Evolutionary conservation across 164 flowering plant genomes (phyloP).

Genomic region (Stephania japonica): DNA sequence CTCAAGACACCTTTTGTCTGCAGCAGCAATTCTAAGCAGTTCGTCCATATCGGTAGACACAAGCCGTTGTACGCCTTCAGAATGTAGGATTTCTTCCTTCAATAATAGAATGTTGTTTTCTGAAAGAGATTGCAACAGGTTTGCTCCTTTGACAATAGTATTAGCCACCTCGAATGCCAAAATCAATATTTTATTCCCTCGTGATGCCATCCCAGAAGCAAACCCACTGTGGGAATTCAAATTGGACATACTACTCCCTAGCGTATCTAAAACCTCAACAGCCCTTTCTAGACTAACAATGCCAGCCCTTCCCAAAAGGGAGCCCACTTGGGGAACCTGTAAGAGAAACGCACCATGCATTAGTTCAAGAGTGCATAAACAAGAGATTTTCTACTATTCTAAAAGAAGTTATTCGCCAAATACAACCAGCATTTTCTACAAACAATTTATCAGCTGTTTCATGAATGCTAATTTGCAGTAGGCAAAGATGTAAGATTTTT

Average conservation of each 20-base stretch:
- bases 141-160: constrained; percentile 41
- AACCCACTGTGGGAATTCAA: constrained; percentile 55
- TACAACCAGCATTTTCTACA: not conserved
- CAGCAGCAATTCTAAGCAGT: constrained; percentile 66
- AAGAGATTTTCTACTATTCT: not conserved
- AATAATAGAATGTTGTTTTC: constrained; percentile 53
- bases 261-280: constrained; percentile 74
- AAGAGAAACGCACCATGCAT: not conserved
- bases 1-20: constrained; percentile 70
- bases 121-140: constrained; percentile 76
- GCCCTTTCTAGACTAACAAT: constrained; percentile 71
- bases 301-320: constrained; percentile 74
- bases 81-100: constrained; percentile 64
- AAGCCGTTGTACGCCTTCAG: constrained; percentile 73
- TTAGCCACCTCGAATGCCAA: constrained; percentile 81
- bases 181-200: constrained; percentile 67
- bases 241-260: constrained; percentile 77
- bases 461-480: not conserved
- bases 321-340: constrained; percentile 67
- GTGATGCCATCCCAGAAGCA: constrained; percentile 53
- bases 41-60: constrained; percentile 70
- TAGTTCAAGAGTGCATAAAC: not conserved
- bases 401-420: not conserved
- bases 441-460: not conserved
- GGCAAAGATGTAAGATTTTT: not conserved